Evolutionary conservation across 1,284 basidiomycete genomes (phyloP), one percentile per base, ranked within the genome.

Genomic region (Tylopilus sp.): DNA sequence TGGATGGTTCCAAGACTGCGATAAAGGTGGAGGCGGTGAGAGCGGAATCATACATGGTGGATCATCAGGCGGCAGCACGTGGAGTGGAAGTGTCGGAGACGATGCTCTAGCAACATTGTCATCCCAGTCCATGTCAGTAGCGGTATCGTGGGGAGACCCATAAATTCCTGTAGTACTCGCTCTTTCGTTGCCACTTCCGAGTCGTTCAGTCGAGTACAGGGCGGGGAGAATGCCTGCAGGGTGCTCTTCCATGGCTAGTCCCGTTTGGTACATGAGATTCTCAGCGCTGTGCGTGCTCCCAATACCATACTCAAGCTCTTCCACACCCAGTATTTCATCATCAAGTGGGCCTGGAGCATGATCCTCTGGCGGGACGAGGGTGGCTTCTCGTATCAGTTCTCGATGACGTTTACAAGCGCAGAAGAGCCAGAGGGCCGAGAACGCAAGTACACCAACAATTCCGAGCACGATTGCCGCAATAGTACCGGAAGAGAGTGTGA

Each of bases 351-450:
- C 51, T 19, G 53, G 10, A 5, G 44, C 21, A 21, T 54, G 45
- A 33, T 50, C 51, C 28, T 36, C 47, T 8, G 55, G 42, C 3
- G 31, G 38, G n/a, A 50, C n/a, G 13, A 54, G 23, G 8, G 45
- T 39, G 35, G 59, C 50, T 21, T 63, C 59, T 23, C 41, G 57
- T 34, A 42, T 37, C 19, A 66, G 48, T 33, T 46, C 44, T 28
- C 55, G 66, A 49, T 61, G 61, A 25, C 66, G 61, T 44, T 56
- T 58, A 25, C 64, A 59, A 36, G 64, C 64, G 18, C 66, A 65
- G 31, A 65, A 65, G 18, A 68, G 55, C 66, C 65, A 68, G 4
- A 69, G 52, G 35, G 34, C 47, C 2, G 55, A 53, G 30, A 68
- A 67, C 12, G 55, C 55, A 41, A 66, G 19, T 4, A 58, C 52